A percentile compares a stretch with the other conserved stretches of the same genome.
These are phyloP conservation scores for Ilex asprella DNA, from an alignment of 257 asterid species.

Conservation along the genomic window DNA sequence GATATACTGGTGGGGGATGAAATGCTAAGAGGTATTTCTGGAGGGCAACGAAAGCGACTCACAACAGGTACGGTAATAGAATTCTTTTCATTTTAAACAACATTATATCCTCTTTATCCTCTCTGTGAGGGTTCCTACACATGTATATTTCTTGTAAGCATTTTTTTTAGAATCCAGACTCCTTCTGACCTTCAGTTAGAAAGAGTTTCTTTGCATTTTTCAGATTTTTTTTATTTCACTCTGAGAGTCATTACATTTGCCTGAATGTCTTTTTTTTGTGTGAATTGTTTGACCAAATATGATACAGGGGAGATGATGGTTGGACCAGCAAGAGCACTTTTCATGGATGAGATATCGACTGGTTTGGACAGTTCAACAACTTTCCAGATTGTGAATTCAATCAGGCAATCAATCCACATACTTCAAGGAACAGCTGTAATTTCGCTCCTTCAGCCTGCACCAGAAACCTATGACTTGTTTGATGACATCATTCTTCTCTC, in stretches of 20 bases:
- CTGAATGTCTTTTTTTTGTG: not conserved
- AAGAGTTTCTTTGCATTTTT: too few relatives aligned
- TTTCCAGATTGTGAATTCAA: constrained; percentile 68
- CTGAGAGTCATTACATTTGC: too few relatives aligned
- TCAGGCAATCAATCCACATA: constrained; percentile 69
- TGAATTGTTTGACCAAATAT: constrained; percentile 1
- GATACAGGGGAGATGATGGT: constrained; percentile 81
- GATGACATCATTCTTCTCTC: constrained; percentile 80
- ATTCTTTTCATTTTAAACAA: too few relatives aligned
- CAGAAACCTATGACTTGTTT: constrained; percentile 72
- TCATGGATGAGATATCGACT: constrained; percentile 96
- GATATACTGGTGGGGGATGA: constrained; percentile 81
- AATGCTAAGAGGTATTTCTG: constrained; percentile 85
- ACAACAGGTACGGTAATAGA: constrained; percentile 54
- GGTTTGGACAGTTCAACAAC: constrained; percentile 94
- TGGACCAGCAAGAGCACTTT: constrained; percentile 81
- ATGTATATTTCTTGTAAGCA: too few relatives aligned
- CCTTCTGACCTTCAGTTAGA: too few relatives aligned
- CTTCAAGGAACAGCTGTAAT: constrained; percentile 76
- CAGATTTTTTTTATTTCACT: too few relatives aligned
- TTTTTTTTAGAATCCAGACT: too few relatives aligned
- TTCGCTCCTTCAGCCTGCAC: constrained; percentile 91
- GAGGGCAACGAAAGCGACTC: constrained; percentile 79
- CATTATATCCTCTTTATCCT: too few relatives aligned
- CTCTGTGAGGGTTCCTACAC: too few relatives aligned